Percentiles rank a stretch among this genome's conserved stretches.
phyloP scores from a whole-genome alignment of 768 basidiomycete genomes.

The Albatrellus ellisii region DNA sequence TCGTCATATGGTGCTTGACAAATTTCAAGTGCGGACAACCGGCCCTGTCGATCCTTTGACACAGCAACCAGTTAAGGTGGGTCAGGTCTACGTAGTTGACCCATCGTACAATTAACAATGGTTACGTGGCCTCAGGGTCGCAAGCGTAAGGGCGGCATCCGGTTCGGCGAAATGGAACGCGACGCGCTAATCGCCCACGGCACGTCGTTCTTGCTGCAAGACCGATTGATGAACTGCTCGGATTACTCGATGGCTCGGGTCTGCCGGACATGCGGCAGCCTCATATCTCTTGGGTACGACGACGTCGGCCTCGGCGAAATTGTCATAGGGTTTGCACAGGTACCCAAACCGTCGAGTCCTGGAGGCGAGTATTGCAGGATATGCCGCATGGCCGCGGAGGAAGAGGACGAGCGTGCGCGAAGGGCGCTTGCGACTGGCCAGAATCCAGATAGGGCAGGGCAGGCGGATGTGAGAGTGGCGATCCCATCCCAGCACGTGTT shows the following conservation, averaged over 20 bases:
- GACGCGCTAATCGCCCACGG: conserved; percentile 98
- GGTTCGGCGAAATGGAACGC: conserved; percentile 99
- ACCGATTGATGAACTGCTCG: conserved; percentile 98
- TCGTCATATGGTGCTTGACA: conserved; percentile 99
- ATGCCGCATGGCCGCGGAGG: conserved; percentile 65
- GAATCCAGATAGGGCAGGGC: conserved; percentile 20
- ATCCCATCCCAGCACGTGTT: conserved; percentile 60
- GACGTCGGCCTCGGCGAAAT: conserved; percentile 64
- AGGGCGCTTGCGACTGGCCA: conserved; percentile 42
- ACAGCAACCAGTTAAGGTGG: conserved; percentile 84
- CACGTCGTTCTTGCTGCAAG: conserved; percentile 95
- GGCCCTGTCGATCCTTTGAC: conserved; percentile 95
- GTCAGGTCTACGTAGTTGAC: conserved; percentile 3
- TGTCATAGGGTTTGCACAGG: conserved; percentile 34
- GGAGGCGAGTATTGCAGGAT: conserved; percentile 91
- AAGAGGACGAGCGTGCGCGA: conserved; percentile 48
- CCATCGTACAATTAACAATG: neutral
- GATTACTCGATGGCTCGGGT: conserved; percentile 99
- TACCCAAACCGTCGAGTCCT: conserved; percentile 50
- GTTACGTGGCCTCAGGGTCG: conserved; percentile 56
- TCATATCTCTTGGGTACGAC: conserved; percentile 94
- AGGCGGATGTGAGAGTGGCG: conserved; percentile 45
- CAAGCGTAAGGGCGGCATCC: conserved; percentile 96
- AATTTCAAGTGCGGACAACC: conserved; percentile 98
- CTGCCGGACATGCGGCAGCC: conserved; percentile 88